Base-by-base conservation (phyloP, 2,329 filamentous ascomycete genomes). In the Clonostachys chloroleuca region DNA sequence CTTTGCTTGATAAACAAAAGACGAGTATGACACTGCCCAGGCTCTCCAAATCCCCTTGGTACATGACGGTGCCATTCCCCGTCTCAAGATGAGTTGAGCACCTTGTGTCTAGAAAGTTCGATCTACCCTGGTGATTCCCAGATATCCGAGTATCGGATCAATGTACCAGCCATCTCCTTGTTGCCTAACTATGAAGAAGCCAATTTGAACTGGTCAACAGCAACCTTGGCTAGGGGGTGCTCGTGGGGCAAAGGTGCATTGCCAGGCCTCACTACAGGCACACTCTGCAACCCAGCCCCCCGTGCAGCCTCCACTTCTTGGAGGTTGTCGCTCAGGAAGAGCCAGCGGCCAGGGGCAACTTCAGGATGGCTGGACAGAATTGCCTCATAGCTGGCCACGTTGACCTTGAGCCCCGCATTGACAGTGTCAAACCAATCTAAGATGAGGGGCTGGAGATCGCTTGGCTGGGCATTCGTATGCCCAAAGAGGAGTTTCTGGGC, bases 291-390 rank as follows among this genome's bases (percentile, higher is more conserved):
- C n/a, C 83, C 83, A 12, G 81, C 79, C 48, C 66, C 67, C 51
- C 73, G 72, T 40, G 84, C 84, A 43, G 84, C 83, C 45, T 77
- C 72, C 35, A 87, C 82, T 65, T 87, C 84, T 59, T 78, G 80
- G 42, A 88, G 75, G 59, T 91, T 91, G 67, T 94, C 89, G 58
- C 87, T 92, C 51, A 92, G 69, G 63, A 94, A 94, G n/a, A 90
- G 71, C 72, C 87, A 87, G 47, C 78, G 72, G 16, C 74, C 63
- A 44, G 69, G 56, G 17, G 39, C 17, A 48, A 74, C 68, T 34
- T 73, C 67, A 14, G 79, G 62, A 48, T 60, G 49, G 36, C 56
- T 59, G 36, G 61, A 60, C 43, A 78, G 72, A 54, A 92, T 91
- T 56, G 72, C 80, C 54, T 68, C 64, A 66, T 92, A 94, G 62